Percentiles rank a stretch among this genome's conserved stretches.
Evolutionary conservation across 768 basidiomycete genomes (phyloP).

Genomic region (Lentinula sp.): DNA sequence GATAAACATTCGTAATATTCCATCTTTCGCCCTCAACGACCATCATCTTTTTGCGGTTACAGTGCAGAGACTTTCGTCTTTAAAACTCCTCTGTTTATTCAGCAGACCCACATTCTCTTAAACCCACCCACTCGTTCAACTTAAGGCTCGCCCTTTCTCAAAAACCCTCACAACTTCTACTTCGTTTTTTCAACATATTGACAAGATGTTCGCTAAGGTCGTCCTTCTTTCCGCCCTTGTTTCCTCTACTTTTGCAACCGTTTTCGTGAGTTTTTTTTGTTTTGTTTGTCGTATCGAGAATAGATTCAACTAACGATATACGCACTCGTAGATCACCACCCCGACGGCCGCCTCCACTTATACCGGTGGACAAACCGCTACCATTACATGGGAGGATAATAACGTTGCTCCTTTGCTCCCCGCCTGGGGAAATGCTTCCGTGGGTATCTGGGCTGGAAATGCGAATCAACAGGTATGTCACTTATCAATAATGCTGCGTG

Average conservation of each 20-base stretch:
- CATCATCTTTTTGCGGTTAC: neutral
- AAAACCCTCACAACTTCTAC: neutral
- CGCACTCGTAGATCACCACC: constrained; percentile 42
- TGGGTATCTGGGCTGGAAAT: constrained; percentile 64
- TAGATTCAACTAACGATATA: neutral
- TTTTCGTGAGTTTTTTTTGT: constrained; percentile 40
- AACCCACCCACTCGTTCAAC: neutral
- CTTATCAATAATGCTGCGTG: neutral
- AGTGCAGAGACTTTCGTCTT: neutral
- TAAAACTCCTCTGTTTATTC: neutral
- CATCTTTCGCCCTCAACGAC: constrained; percentile 2
- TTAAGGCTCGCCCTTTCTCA: neutral
- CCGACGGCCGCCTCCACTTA: constrained; percentile 44
- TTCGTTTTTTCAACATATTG: constrained; percentile 12
- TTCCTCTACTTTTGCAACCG: constrained; percentile 46
- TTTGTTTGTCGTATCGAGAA: neutral
- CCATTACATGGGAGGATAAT: constrained; percentile 58
- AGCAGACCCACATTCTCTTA: constrained; percentile 2
- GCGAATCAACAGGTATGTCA: constrained; percentile 49
- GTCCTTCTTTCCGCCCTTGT: constrained; percentile 46
- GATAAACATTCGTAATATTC: neutral
- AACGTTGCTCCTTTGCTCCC: constrained; percentile 38
- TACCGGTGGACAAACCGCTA: constrained; percentile 42
- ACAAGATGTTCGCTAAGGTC: constrained; percentile 46
- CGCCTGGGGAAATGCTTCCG: constrained; percentile 41